Evolutionary conservation across 495 filamentous ascomycete genomes (phyloP), one percentile per base, ranked within the genome.

Genomic region (Annulohypoxylon stygium): DNA sequence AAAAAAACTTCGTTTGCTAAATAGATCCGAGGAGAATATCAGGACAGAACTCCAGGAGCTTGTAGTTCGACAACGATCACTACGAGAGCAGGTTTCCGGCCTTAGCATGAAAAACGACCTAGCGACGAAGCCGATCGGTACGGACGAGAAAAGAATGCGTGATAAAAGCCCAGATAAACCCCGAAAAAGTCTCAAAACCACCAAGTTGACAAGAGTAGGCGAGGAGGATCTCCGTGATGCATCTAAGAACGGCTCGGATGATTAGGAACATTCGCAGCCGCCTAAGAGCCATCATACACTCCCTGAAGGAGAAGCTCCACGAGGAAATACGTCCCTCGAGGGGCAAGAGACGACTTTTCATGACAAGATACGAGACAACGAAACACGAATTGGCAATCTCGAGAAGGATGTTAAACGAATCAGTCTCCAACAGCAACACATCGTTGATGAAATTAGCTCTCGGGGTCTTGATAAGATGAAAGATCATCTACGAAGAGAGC

Each of bases 381-480:
- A 77, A 8, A 43, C 58, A 1, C 18, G 76, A 23, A 61, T 78
- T 7, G 10, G 14, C 25, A 37, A 30, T 6, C 6, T 61, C 23
- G 30, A 54, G 37, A 67, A 75, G 8, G 9, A 75, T 12, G 61
- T 76, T 3, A 61, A 70, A n/a, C 2, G 11, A 12, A 39, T 39
- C 11, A 12, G 8, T 11, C 2, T 14, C 5, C 10, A 11, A 5
- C 10, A 43, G 4, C 39, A 14, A 4, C 39, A n/a, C 1, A n/a
- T 14, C 4, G 1, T 4, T 43, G 39, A 14, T 4, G 11, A 43
- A 43, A n/a, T 39, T 9, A 12, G 74, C 75, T 6, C 68, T 83
- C 36, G 39, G 12, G 69, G 89, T 73, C 90, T 91, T 51, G 76
- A 84, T 25, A 86, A 84, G 30, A 79, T 90, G 18, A 92, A 91